phyloP scores from a whole-genome alignment of 164 flowering plant species.

The Kingdonia uniflora region DNA sequence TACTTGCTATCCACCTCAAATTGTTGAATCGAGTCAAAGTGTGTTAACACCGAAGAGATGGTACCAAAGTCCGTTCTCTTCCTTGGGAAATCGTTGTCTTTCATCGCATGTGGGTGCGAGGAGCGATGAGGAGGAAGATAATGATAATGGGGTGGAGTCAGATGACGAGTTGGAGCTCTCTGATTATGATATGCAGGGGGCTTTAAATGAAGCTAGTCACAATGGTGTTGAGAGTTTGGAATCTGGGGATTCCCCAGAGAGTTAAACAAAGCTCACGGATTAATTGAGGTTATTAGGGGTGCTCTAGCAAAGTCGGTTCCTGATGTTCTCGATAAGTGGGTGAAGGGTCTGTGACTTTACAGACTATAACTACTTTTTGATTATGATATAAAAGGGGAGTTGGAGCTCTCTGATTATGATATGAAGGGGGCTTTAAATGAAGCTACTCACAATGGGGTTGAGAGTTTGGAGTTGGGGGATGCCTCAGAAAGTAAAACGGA shows the following conservation, averaged over 20 bases:
- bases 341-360: slow-evolving; percentile 30
- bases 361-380: slow-evolving; percentile 41
- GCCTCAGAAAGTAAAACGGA: slow-evolving; percentile 1
- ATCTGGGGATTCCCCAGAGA: not conserved
- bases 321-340: slow-evolving; percentile 45
- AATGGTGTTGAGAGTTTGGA: slow-evolving; percentile 23
- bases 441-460: slow-evolving; percentile 16
- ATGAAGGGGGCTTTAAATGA: slow-evolving; percentile 18
- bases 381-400: slow-evolving; percentile 25
- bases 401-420: slow-evolving; percentile 42
- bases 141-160: not conserved
- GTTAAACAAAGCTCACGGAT: slow-evolving; percentile 8
- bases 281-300: slow-evolving; percentile 31
- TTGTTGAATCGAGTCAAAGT: slow-evolving; percentile 2
- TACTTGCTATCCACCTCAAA: slow-evolving; percentile 1
- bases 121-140: slow-evolving; percentile 47
- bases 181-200: slow-evolving; percentile 23
- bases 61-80: slow-evolving; percentile 9
- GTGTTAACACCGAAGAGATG: slow-evolving; percentile 6
- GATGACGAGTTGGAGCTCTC: slow-evolving; percentile 33
- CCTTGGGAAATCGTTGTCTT: slow-evolving; percentile 20
- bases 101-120: slow-evolving; percentile 62
- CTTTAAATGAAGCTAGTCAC: slow-evolving; percentile 17
- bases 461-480: not conserved
- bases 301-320: slow-evolving; percentile 25